Conservation (phyloP, 345 rosid genomes). For the Anacardium occidentale region DNA sequence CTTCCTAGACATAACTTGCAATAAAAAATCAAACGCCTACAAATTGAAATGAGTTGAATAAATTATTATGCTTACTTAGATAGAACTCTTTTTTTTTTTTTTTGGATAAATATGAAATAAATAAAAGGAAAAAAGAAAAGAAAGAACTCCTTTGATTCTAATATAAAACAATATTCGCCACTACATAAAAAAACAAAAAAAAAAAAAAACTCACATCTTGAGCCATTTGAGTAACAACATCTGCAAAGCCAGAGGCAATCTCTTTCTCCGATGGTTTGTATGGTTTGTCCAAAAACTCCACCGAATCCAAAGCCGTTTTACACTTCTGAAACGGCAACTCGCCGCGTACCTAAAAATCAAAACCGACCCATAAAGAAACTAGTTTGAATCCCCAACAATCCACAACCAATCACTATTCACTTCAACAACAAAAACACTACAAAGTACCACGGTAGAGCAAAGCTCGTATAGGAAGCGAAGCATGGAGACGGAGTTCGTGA, state of each 20-base stretch:
- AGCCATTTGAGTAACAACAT: constrained; percentile 86
- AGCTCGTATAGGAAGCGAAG: constrained; percentile 95
- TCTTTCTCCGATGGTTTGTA: constrained; percentile 49
- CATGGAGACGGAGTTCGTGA: constrained; percentile 59
- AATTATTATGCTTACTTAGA: neutral
- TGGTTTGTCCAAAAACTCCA: constrained; percentile 53
- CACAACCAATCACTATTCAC: constrained; percentile 14
- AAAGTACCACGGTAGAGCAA: constrained; percentile 67
- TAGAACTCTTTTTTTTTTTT: neutral
- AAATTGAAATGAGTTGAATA: neutral
- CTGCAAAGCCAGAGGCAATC: constrained; percentile 69
- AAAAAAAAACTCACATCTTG: constrained; percentile 63
- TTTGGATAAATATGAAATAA: too few relatives aligned
- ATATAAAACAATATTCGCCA: constrained; percentile 3
- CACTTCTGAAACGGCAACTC: constrained; percentile 88
- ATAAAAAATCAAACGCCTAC: neutral
- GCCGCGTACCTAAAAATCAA: constrained; percentile 68
- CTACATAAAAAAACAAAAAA: neutral
- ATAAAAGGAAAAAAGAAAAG: too few relatives aligned
- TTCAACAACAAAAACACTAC: neutral
- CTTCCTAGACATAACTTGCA: neutral
- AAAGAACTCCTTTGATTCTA: too few relatives aligned
- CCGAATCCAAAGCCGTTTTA: constrained; percentile 63
- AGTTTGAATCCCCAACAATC: constrained; percentile 10
- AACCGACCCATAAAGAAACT: constrained; percentile 1